Percentiles rank a stretch among this genome's conserved stretches.
These are phyloP conservation scores for Eucalyptus pauciflora DNA, from an alignment of 345 rosid species.

Conservation along the genomic window DNA sequence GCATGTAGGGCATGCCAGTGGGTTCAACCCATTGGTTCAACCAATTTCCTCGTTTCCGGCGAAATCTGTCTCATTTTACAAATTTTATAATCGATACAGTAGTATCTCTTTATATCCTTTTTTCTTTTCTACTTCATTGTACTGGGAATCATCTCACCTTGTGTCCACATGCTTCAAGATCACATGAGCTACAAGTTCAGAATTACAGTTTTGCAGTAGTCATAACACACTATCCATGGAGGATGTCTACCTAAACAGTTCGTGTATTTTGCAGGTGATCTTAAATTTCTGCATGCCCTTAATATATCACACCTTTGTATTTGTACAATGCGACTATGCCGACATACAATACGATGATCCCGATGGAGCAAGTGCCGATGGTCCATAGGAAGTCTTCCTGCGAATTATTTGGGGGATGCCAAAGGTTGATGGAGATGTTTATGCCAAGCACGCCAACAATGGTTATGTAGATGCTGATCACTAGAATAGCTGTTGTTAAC, in stretches of 20 bases:
- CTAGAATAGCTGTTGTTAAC: conserved; percentile 76
- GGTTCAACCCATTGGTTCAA: not conserved
- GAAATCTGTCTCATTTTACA: not conserved
- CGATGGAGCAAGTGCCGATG: not conserved
- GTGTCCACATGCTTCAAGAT: not conserved
- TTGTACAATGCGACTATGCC: not conserved
- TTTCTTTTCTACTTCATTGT: not conserved
- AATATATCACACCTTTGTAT: not conserved
- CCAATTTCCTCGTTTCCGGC: not conserved
- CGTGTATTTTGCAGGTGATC: not conserved
- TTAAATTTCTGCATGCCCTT: not conserved
- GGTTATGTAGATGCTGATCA: conserved; percentile 39
- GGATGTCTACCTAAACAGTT: not conserved
- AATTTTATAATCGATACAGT: not conserved
- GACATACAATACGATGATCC: not conserved
- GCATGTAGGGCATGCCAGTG: not conserved
- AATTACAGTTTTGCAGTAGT: not conserved
- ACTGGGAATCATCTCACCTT: not conserved
- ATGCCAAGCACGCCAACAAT: conserved; percentile 64
- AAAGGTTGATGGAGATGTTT: conserved; percentile 28
- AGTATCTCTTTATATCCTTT: not conserved
- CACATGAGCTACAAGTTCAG: not conserved
- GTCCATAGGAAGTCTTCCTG: not conserved
- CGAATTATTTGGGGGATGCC: not conserved
- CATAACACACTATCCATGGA: not conserved